Conservation (phyloP, 2,329 filamentous ascomycete species). For the Saccharata proteae region DNA sequence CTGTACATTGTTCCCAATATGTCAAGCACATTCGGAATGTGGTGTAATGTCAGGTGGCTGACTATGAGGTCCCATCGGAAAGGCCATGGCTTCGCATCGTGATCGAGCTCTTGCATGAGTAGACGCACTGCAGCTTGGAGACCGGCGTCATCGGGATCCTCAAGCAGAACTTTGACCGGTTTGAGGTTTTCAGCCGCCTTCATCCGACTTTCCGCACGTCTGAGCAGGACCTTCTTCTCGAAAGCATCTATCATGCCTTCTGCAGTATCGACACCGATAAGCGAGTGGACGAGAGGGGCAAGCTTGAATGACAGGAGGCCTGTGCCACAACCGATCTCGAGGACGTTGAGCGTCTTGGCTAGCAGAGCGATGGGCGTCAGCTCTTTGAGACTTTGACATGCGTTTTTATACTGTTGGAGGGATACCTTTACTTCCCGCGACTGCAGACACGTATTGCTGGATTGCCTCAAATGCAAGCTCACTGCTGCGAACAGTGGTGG, state of each 20-base stretch:
- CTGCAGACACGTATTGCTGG: slow-evolving; percentile 23
- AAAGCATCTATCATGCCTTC: slow-evolving; percentile 44
- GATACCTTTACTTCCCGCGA: slow-evolving; percentile 12
- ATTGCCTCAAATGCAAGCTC: slow-evolving; percentile 35
- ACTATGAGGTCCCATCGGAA: slow-evolving; percentile 39
- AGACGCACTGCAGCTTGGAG: slow-evolving; percentile 1
- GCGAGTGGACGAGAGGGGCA: slow-evolving; percentile 34
- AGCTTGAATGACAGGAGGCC: slow-evolving; percentile 41
- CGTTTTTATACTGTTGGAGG: no score
- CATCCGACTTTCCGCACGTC: no score
- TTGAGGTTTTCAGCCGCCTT: slow-evolving; percentile 31
- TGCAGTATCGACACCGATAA: slow-evolving; percentile 43
- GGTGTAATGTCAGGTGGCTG: slow-evolving; percentile 44
- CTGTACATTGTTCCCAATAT: slow-evolving; percentile 36
- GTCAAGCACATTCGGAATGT: slow-evolving; percentile 35
- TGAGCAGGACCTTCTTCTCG: slow-evolving; percentile 28
- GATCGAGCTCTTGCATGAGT: slow-evolving; percentile 12
- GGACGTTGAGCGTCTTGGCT: slow-evolving; percentile 38
- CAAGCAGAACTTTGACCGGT: slow-evolving; percentile 35
- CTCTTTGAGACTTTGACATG: no score
- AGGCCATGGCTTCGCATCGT: slow-evolving; percentile 16
- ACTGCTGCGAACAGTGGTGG: slow-evolving; percentile 35
- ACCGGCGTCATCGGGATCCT: slow-evolving; percentile 27
- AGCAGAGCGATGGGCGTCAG: no score
- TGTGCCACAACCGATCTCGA: slow-evolving; percentile 47